Evolutionary conservation across 495 filamentous ascomycete genomes (phyloP).

Genomic region (Hypoxylon perforatum): DNA sequence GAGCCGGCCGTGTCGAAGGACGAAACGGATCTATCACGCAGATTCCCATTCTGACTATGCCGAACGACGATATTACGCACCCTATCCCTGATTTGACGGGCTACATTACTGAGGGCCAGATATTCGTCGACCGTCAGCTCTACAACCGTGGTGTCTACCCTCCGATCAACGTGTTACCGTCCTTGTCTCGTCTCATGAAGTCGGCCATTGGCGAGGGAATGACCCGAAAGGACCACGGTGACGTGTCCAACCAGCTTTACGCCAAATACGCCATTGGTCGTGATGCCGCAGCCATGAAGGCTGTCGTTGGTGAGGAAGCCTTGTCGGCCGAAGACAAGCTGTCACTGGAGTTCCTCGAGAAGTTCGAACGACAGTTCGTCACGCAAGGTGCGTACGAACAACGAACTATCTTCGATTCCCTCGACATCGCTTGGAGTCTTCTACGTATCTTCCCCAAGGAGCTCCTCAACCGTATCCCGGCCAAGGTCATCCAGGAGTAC

Average conservation of each 20-base stretch:
- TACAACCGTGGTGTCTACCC: constrained; percentile 97
- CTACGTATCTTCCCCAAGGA: constrained; percentile 97
- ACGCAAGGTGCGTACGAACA: constrained; percentile 90
- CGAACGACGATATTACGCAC: constrained; percentile 99
- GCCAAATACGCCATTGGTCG: constrained; percentile 99
- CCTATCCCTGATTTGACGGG: constrained; percentile 98
- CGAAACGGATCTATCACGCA: constrained; percentile 99
- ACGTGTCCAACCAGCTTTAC: constrained; percentile 99
- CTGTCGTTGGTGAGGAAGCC: constrained; percentile 97
- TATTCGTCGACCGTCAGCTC: constrained; percentile 95
- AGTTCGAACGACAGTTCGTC: constrained; percentile 96
- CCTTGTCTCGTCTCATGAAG: constrained; percentile 99
- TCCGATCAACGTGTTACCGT: constrained; percentile 98
- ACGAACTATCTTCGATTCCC: constrained; percentile 86
- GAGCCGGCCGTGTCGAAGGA: constrained; percentile 96
- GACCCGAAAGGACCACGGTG: constrained; percentile 94
- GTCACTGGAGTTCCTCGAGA: constrained; percentile 96
- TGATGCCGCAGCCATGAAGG: constrained; percentile 99
- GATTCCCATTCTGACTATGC: constrained; percentile 99
- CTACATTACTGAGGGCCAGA: constrained; percentile 99
- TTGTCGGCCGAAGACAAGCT: constrained; percentile 96
- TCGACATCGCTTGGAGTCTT: constrained; percentile 96
- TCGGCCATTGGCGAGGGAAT: constrained; percentile 97
- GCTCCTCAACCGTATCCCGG: constrained; percentile 95
- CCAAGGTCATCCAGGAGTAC: constrained; percentile 91